These are phyloP conservation scores for Didymella exigua DNA, from an alignment of 2,329 filamentous ascomycete genomes.

Conservation along the genomic window DNA sequence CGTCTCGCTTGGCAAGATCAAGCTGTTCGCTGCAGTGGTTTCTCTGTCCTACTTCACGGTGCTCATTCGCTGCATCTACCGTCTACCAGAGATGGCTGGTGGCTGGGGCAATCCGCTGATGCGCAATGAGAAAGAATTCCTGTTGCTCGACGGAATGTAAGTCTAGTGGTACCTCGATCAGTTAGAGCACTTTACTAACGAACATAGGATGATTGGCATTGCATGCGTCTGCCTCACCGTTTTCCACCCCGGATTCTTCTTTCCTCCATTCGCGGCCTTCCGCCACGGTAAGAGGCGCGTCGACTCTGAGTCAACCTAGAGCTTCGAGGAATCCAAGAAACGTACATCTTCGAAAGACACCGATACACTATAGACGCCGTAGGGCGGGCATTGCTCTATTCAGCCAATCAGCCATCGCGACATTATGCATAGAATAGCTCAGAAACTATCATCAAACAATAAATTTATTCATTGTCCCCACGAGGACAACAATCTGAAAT, in stretches of 20 bases:
- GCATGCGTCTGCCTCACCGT: conserved; percentile 32
- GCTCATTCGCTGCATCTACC: conserved; percentile 54
- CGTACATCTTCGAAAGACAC: neutral
- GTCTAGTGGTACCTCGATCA: neutral
- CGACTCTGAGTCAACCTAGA: conserved; percentile 3
- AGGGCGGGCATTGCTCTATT: neutral
- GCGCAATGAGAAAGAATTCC: conserved; percentile 54
- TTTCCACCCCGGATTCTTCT: conserved; percentile 37
- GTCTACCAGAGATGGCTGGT: conserved; percentile 53
- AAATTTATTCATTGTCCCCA: no score
- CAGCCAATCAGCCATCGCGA: neutral
- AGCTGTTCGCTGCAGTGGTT: conserved; percentile 36
- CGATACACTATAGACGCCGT: neutral
- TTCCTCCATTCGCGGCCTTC: conserved; percentile 37
- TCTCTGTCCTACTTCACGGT: conserved; percentile 50
- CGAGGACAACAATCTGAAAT: neutral
- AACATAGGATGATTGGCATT: conserved; percentile 35
- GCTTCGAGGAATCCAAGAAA: neutral
- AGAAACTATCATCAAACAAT: neutral
- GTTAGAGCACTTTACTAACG: neutral
- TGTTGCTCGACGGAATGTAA: conserved; percentile 55
- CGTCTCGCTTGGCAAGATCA: conserved; percentile 24
- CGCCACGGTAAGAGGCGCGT: conserved; percentile 8
- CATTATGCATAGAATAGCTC: neutral
- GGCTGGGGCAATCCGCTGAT: conserved; percentile 53